Evolutionary conservation across 805 yeast genomes (phyloP), one percentile per base, ranked within the genome.

Genomic region (Yamadazyma philogaea): DNA sequence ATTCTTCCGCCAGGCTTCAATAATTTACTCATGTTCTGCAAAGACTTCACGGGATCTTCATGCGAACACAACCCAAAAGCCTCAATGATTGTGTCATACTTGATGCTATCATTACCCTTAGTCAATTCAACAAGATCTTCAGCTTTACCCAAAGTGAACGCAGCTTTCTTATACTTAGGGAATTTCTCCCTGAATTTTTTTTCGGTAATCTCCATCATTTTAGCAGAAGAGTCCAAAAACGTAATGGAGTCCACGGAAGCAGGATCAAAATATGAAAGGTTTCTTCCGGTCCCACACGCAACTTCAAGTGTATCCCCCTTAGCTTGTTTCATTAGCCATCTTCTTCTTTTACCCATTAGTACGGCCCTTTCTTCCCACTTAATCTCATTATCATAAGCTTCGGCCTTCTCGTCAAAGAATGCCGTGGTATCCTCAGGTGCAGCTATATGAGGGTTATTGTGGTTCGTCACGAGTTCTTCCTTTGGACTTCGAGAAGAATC

Each of bases 41-140:
- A 68, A 0, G 96, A 95, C 45, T 66, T 69, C 1, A 86, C 88
- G 0, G 99, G 99, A 57, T 93, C 95, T 52, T 90, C 84, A 57
- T 93, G 97, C 0, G 98, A 90, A 64, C 99, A 93, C 35, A 93
- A 68, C 0, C 99, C 99, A 66, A 93, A 93, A 0, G 97, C 87
- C 63, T 93, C 98, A 37, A 87, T 75, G 18, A 93, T 84, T 0
- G 97, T 90, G 59, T 93, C 99, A 59, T 91, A 93, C 56, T 81
- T 81, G 46, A 84, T 72, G 17, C 59, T 44, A 3, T 53, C 45
- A 12, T 46, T 48, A 17, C 58, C 61, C 28, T 56, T 47, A 1
- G 88, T 80, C 34, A 89, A 57, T 2, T 77, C 68, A 2, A 78
- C 74, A 51, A 89, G 71, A 48, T 87, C 87, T 60, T 89, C 96